Conservation (phyloP, 2,329 filamentous ascomycete genomes). For the Aschersonia sp. region DNA sequence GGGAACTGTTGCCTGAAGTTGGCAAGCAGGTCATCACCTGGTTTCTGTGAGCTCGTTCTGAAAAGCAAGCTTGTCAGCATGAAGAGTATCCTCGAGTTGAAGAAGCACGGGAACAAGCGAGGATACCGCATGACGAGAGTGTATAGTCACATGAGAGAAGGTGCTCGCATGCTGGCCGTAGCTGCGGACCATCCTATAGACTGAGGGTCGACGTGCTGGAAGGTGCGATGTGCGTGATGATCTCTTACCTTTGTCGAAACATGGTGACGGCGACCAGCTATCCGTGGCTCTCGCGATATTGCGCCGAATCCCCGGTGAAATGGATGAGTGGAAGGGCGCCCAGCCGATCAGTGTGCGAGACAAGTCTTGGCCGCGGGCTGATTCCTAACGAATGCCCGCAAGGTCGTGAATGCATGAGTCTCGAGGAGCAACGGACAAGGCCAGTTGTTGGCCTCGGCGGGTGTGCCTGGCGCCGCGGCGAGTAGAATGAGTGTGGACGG, state of each 20-base stretch:
- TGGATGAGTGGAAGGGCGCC: no score
- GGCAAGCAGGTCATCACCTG: constrained; percentile 65
- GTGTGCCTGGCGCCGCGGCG: not conserved
- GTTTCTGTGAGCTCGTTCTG: constrained; percentile 68
- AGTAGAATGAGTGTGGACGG: not conserved
- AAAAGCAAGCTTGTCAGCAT: not conserved
- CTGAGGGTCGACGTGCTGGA: not conserved
- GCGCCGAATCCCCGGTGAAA: no score
- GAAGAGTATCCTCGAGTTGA: not conserved
- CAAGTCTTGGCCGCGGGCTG: not conserved
- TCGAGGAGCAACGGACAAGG: not conserved
- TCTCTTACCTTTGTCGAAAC: constrained; percentile 8
- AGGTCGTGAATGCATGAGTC: not conserved
- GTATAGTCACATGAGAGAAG: no score
- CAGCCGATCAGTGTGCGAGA: no score
- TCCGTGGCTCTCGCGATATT: not conserved
- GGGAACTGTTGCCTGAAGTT: constrained; percentile 75
- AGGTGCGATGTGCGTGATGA: not conserved
- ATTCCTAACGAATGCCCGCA: not conserved
- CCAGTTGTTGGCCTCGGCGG: not conserved
- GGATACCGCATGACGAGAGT: no score
- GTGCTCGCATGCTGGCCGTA: no score
- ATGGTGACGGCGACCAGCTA: constrained; percentile 4
- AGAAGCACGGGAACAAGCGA: not conserved
- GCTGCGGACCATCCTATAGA: no score